A percentile compares a stretch with the other conserved stretches of the same genome.
These are phyloP conservation scores for Hyaloperonospora brassicae DNA, from an alignment of 352 stramenopile genomes.

Conservation along the genomic window DNA sequence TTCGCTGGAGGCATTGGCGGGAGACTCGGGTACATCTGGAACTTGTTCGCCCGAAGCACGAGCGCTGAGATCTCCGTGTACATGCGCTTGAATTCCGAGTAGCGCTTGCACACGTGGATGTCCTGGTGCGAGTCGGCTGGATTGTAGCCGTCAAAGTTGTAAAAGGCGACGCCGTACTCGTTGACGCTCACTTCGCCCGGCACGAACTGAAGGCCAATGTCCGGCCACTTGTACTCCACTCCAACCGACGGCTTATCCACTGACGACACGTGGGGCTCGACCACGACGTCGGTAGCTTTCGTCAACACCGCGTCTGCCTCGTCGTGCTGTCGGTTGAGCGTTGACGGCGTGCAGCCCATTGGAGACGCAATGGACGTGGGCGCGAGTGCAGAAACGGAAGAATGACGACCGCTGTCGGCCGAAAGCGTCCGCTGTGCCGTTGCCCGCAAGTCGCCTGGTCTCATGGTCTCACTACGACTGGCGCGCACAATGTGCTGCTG, in stretches of 20 bases:
- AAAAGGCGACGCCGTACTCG: slow-evolving; percentile 50
- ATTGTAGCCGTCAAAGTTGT: slow-evolving; percentile 49
- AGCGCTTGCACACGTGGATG: slow-evolving; percentile 53
- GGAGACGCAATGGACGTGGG: no score
- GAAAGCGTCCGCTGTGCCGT: no score
- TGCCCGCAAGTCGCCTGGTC: no score
- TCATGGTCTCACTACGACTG: no score
- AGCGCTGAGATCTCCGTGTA: slow-evolving; percentile 40
- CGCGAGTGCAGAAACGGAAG: no score
- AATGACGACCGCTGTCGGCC: no score
- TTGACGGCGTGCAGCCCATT: no score
- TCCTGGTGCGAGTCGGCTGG: slow-evolving; percentile 35
- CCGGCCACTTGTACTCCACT: slow-evolving; percentile 14
- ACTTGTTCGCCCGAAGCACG: slow-evolving; percentile 56
- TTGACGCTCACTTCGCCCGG: slow-evolving; percentile 33
- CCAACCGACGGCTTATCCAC: slow-evolving; percentile 11
- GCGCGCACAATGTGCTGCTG: no score
- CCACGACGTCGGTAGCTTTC: no score
- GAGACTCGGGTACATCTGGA: slow-evolving; percentile 51
- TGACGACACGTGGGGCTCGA: slow-evolving; percentile 1
- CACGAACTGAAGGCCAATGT: slow-evolving; percentile 32
- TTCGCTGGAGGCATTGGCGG: slow-evolving; percentile 43
- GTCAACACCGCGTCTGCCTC: no score
- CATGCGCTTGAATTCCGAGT: slow-evolving; percentile 70
- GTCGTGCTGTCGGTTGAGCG: neutral